Base-by-base conservation (phyloP, 2,329 filamentous ascomycete species). In the Ceratocystis huliohia region DNA sequence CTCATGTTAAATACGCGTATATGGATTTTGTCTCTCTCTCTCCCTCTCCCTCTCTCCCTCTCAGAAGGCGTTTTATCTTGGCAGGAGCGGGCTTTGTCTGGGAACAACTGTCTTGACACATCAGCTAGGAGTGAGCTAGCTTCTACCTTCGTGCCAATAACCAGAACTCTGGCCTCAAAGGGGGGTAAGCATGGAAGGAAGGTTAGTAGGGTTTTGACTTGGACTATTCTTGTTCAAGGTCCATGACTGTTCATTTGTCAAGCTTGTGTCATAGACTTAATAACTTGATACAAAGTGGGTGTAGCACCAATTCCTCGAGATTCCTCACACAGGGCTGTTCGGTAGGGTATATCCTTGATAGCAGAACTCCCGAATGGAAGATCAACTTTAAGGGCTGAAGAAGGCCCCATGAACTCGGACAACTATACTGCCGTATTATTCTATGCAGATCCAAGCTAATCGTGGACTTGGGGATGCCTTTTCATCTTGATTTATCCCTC, bases 301-400 rank as follows among this genome's bases (percentile, higher is more conserved):
- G 56, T 37, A 37, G 56, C 56, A 59, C 28, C 17, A 37, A 20
- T 59, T 33, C 33, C 33, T 37, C 8, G 8, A 37, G 10, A 37
- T 37, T 37, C 37, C 37, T 41, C 37, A 20, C 56, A n/a, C 25
- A 37, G 13, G 56, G 56, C 48, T 25, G 22, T 7, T 25, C 22
- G 22, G 48, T 53, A 59, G 13, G 56, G 56, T 37, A 30, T 59
- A 59, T 59, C 30, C 56, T 59, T 59, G 56, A 37, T 59, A 5
- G 20, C 17, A 5, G 48, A 53, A 53, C 15, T 15, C 22, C 48
- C 48, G 48, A 53, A 25, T 41, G 37, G 48, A 25, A 13, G 48
- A 53, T 53, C 48, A 25, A 28, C 20, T 15, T 28, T 10, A 25
- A 53, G 25, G 48, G 48, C 46, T 50, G 46, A 50, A 50, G 46